Evolutionary conservation across 139 green algal genomes (phyloP).

Genomic region (Tetraselmis striata): DNA sequence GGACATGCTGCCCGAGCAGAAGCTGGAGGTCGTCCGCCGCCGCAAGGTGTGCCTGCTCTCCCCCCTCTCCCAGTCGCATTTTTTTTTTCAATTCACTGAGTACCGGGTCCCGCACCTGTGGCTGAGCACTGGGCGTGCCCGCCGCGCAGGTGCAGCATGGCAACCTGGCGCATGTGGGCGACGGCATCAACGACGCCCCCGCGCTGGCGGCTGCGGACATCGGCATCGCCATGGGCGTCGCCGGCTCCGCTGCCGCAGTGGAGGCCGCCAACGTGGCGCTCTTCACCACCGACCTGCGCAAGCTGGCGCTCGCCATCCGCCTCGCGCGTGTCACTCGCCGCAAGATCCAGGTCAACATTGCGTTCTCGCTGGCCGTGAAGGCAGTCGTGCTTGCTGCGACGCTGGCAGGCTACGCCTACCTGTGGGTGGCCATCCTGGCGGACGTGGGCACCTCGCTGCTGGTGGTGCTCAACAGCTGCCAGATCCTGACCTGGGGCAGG

Average conservation of each 20-base stretch:
- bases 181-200: conserved; percentile 65
- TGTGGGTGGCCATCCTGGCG: conserved; percentile 55
- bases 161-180: conserved; percentile 53
- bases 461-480: conserved; percentile 54
- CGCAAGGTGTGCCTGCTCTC: too few species aligned
- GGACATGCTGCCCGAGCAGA: conserved; percentile 37
- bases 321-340: conserved; percentile 27
- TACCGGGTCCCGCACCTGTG: too few species aligned
- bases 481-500: too few species aligned
- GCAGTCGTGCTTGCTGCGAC: conserved; percentile 36
- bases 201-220: conserved; percentile 41
- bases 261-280: conserved; percentile 67
- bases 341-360: conserved; percentile 50
- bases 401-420: conserved; percentile 24
- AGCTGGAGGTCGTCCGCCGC: conserved; percentile 27
- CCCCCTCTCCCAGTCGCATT: too few species aligned
- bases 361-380: conserved; percentile 41
- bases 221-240: conserved; percentile 58
- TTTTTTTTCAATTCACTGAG: too few species aligned
- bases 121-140: too few species aligned
- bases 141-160: too few species aligned
- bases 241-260: conserved; percentile 51
- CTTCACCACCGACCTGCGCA: conserved; percentile 56
- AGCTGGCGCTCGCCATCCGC: conserved; percentile 31
- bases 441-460: conserved; percentile 50